These are phyloP conservation scores for Ceratocystis alfenasii DNA, from an alignment of 2,329 filamentous ascomycete genomes.

Conservation along the genomic window DNA sequence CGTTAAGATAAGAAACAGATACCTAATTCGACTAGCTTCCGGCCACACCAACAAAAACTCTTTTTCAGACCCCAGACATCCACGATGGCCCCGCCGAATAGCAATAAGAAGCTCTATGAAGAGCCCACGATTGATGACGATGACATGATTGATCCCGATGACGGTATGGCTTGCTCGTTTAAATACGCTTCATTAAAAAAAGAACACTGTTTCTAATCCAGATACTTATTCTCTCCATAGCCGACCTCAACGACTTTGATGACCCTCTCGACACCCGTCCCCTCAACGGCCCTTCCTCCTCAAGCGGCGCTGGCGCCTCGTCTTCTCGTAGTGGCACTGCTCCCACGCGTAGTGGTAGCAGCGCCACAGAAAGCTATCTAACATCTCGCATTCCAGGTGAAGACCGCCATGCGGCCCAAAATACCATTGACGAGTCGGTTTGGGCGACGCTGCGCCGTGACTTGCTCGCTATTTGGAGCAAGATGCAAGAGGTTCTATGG, in stretches of 20 bases:
- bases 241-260: slow-evolving; percentile 84
- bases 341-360: slow-evolving; percentile 27
- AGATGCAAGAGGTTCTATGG: slow-evolving; percentile 94
- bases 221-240: slow-evolving; percentile 33
- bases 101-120: slow-evolving; percentile 19
- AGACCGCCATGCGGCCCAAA: slow-evolving; percentile 75
- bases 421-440: slow-evolving; percentile 93
- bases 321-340: slow-evolving; percentile 1
- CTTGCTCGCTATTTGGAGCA: slow-evolving; percentile 86
- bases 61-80: background rate
- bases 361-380: slow-evolving; percentile 65
- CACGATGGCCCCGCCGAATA: slow-evolving; percentile 22
- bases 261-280: slow-evolving; percentile 73
- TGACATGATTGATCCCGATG: slow-evolving; percentile 67
- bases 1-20: background rate
- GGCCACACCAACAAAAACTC: background rate
- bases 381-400: slow-evolving; percentile 85
- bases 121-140: slow-evolving; percentile 46
- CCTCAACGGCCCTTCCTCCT: slow-evolving; percentile 52
- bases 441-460: slow-evolving; percentile 96
- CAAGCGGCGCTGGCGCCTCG: slow-evolving; percentile 32
- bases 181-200: background rate
- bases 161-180: slow-evolving; percentile 42
- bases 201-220: background rate
- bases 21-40: background rate